Evolutionary conservation across 352 stramenopile genomes (phyloP), one percentile per base, ranked within the genome.

Genomic region (Aphanomyces astaci): DNA sequence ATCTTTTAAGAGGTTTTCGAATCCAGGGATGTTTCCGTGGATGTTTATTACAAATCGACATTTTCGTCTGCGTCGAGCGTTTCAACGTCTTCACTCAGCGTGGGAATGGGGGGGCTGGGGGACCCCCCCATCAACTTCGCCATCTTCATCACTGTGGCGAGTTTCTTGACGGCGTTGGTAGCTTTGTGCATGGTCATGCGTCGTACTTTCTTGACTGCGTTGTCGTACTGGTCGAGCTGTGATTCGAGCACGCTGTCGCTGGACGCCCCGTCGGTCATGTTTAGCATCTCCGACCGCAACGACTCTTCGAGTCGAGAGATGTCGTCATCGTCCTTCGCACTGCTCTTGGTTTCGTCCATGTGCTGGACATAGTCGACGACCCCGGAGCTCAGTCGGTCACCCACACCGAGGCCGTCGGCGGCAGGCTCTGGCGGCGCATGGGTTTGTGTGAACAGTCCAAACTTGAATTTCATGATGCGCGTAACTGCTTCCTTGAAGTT

Each of bases 161-260:
- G 30, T 19, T 59, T 59, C 2, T 22, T 59, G 24, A 59, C 30
- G 13, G 51, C 51, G 4, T 59, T 59, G 15, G 51, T n/a, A 30
- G 15, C 17, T 32, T 70, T 74, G 33, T 77, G 72, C 9, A 80
- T 28, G 25, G 66, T 85, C 70, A 78, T 66, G 53, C 80, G 81
- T 4, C 75, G 83, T 24, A 91, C 72, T 36, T 83, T 79, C 62
- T 87, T 72, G 43, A 92, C 70, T n/a, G 83, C 81, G 25, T 31
- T 68, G 74, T 86, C 88, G 66, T 78, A 92, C 73, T 88, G 79
- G 10, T 90, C 82, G 51, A 92, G 88, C 19, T 80, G 49, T 2
- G 28, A 24, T 45, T 68, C 62, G 9, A 68, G 7, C 2, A 19
- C 22, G 28, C 15, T 22, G 15, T 60, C 60, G 19, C 19, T 66